Evolutionary conservation across 352 stramenopile genomes (phyloP), one percentile per base, ranked within the genome.

Genomic region (Globisporangium emineosum): DNA sequence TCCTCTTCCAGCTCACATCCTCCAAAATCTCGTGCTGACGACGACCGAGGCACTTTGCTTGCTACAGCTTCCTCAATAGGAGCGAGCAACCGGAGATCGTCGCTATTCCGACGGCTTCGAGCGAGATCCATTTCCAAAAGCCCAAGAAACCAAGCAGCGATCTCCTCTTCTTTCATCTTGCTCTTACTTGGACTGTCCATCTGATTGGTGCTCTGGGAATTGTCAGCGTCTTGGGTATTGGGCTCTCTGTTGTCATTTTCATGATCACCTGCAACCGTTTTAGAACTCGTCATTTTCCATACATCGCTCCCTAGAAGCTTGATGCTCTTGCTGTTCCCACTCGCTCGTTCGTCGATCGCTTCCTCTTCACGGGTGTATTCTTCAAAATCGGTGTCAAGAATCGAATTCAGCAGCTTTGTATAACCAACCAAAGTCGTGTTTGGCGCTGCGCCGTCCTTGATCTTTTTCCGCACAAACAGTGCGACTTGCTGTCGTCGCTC

Each of bases 351-450:
- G 33, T 33, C 42, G 3, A 7, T 32, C 1, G 33, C 64, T 23
- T 73, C 67, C 6, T 66, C 64, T 13, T 77, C 71, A 7, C 71
- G 67, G 13, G 73, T 70, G 55, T 75, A 84, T 9, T 71, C 79
- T 49, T 88, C 73, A 57, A 92, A 90, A 37, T 88, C 82, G 2
- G 83, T 92, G 58, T 90, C 81, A 57, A 93, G 62, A 33, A 90
- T 83, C 30, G 61, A 45, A 54, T 91, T 88, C n/a, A 93, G 69
- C 30, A 89, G 55, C 43, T 77, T 67, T 1, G 74, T 73, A 57
- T 87, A 90, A 29, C 69, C 62, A 15, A 90, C 71, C 4, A 93
- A 54, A 23, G 81, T 91, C 52, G 78, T 93, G 66, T 93, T 93
- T 0, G 79, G 78, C 1, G 78, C 73, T 2, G 83, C 79, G 19